A percentile compares a stretch with the other conserved stretches of the same genome.
Evolutionary conservation across 495 filamentous ascomycete species (phyloP).

Genomic region (Aspergillus bridgeri): DNA sequence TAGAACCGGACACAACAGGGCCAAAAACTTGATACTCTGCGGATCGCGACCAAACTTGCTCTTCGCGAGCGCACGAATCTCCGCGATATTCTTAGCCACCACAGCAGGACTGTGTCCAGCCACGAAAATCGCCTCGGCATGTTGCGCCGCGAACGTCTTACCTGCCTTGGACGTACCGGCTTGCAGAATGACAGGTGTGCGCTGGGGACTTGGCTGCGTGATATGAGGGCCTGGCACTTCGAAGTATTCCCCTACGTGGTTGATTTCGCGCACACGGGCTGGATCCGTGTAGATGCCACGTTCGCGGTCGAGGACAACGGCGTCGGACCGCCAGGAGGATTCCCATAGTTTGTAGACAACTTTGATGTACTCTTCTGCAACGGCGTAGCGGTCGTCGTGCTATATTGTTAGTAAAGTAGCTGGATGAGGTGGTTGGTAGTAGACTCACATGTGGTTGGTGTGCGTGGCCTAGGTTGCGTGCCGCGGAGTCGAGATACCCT

Average conservation of each 20-base stretch:
- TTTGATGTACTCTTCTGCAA: constrained; percentile 65
- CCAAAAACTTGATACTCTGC: constrained; percentile 51
- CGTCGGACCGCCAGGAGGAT: constrained; percentile 66
- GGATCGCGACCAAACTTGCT: constrained; percentile 45
- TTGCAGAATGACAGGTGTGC: constrained; percentile 63
- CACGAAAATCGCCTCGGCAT: constrained; percentile 53
- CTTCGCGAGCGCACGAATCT: constrained; percentile 47
- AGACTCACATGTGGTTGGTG: constrained; percentile 52
- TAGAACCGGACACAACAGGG: constrained; percentile 48
- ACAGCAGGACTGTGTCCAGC: constrained; percentile 46
- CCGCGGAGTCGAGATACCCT: constrained; percentile 64
- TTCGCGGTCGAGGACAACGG: constrained; percentile 54
- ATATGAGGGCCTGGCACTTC: constrained; percentile 62
- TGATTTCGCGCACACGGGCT: constrained; percentile 56
- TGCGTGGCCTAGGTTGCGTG: constrained; percentile 54
- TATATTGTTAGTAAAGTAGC: constrained; percentile 15
- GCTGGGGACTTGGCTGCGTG: constrained; percentile 60
- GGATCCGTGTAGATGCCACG: constrained; percentile 59
- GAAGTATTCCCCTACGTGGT: constrained; percentile 66
- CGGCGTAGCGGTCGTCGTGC: constrained; percentile 66
- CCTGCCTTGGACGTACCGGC: constrained; percentile 63
- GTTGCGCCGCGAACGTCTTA: constrained; percentile 60
- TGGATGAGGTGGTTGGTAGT: background rate
- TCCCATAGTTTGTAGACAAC: constrained; percentile 70
- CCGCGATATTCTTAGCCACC: constrained; percentile 46